Evolutionary conservation across 495 filamentous ascomycete genomes (phyloP), one percentile per base, ranked within the genome.

Genomic region (Sphaerosporella brunnea): DNA sequence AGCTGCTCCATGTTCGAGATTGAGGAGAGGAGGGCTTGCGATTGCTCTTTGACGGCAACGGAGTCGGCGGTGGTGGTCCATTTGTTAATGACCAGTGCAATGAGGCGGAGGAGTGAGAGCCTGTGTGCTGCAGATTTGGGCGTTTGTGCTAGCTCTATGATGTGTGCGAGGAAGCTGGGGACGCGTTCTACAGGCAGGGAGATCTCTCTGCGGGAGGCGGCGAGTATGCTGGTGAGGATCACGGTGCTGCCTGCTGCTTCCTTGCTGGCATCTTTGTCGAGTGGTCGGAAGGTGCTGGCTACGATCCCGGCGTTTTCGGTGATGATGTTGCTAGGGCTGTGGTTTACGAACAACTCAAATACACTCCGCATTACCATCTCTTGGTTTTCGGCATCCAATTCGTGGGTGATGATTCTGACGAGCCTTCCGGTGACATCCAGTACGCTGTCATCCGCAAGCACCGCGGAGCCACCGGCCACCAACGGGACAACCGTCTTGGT

Each of bases 61-160:
- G 20, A n/a, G 23, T 43, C 40, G 13, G 40, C 13, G 40, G 40
- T 35, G 5, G 19, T 13, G 23, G 57, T 44, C 57, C 57, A 80
- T 63, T 83, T 82, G 59, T 83, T 82, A 25, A 71, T 64, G 15
- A 81, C 51, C n/a, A 82, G 61, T 19, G 73, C 71, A 20, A 81
- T 58, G 42, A 80, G 73, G 23, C 71, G 68, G n/a, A 80, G 66
- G 42, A 74, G 64, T 5, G 73, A 66, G 26, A 69, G 62, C 24
- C 72, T 66, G 36, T 53, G 57, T 15, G 57, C 43, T 7, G 51
- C 35, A 13, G 47, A 53, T 25, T 45, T 34, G 48, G 60, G 47
- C 10, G 28, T 25, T 10, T 21, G 18, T 4, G 49, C 54, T 7
- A 50, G 32, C 13, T 51, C 40, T 2, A 58, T 21, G 36, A 32